Percentiles rank a stretch among this genome's conserved stretches.
These are phyloP conservation scores for Chytriomyces hyalinus DNA, from an alignment of 192 early-diverging fungal genomes.

Conservation along the genomic window DNA sequence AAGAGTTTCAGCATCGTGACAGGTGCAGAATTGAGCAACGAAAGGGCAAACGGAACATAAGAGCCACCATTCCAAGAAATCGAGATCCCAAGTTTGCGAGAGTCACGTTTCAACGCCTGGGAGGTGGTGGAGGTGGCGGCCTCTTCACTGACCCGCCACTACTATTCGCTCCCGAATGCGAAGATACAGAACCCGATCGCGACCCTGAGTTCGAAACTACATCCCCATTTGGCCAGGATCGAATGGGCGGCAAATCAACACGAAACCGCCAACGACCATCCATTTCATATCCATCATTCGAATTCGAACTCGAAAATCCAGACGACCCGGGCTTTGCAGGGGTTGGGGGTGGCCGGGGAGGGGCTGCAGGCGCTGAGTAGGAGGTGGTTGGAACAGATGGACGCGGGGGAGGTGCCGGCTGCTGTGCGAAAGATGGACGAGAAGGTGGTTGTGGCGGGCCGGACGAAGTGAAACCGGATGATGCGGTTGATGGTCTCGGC, in stretches of 20 bases:
- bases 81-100: no score
- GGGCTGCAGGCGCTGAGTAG: conserved; percentile 4
- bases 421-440: conserved; percentile 19
- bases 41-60: no score
- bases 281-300: conserved; percentile 24
- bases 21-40: no score
- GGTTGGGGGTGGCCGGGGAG: conserved; percentile 24
- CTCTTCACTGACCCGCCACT: conserved; percentile 22
- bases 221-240: conserved; percentile 45
- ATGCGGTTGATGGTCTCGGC: neutral
- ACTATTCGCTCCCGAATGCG: neutral
- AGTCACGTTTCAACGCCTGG: conserved; percentile 2
- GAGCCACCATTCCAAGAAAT: no score
- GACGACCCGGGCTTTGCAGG: neutral
- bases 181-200: neutral
- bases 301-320: conserved; percentile 10
- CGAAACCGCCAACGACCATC: conserved; percentile 54
- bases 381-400: conserved; percentile 17
- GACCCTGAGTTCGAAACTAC: conserved; percentile 6
- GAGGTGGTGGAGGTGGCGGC: conserved; percentile 45
- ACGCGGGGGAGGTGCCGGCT: conserved; percentile 36
- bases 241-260: conserved; percentile 55
- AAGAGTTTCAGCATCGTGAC: no score
- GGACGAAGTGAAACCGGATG: conserved; percentile 11
- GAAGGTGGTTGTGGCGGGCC: conserved; percentile 21